A percentile compares a stretch with the other conserved stretches of the same genome.
Conservation (phyloP, 148 eudicot species). For the Silene uniflora region DNA sequence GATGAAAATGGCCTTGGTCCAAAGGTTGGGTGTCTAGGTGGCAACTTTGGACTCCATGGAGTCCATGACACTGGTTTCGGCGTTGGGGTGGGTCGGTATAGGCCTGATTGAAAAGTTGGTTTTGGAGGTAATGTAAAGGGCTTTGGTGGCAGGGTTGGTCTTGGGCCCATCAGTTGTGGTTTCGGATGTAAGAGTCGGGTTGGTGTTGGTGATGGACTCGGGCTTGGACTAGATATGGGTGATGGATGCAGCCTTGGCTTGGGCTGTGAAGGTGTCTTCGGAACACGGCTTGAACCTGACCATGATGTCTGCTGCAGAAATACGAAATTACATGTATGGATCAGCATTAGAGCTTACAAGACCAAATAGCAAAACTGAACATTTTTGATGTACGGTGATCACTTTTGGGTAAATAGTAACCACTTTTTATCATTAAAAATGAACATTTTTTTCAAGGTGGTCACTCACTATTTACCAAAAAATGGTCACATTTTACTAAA, state of each 20-base stretch:
- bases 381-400: too few species aligned
- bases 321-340: neutral
- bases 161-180: neutral
- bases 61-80: neutral
- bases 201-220: neutral
- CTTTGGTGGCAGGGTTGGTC: neutral
- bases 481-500: too few species aligned
- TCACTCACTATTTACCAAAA: too few species aligned
- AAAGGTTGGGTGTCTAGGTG: neutral
- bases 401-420: too few species aligned
- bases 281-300: neutral
- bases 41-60: neutral
- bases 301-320: slow-evolving; percentile 20
- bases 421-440: too few species aligned
- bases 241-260: neutral
- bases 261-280: neutral
- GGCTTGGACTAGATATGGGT: too few species aligned
- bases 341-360: neutral
- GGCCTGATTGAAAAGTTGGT: neutral
- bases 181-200: neutral
- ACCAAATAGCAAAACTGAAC: neutral
- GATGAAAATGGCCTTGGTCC: neutral
- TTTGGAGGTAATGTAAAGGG: neutral
- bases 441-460: too few species aligned
- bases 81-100: neutral